Conservation (phyloP, 2,329 filamentous ascomycete genomes). For the Hymenoscyphus infarciens region DNA sequence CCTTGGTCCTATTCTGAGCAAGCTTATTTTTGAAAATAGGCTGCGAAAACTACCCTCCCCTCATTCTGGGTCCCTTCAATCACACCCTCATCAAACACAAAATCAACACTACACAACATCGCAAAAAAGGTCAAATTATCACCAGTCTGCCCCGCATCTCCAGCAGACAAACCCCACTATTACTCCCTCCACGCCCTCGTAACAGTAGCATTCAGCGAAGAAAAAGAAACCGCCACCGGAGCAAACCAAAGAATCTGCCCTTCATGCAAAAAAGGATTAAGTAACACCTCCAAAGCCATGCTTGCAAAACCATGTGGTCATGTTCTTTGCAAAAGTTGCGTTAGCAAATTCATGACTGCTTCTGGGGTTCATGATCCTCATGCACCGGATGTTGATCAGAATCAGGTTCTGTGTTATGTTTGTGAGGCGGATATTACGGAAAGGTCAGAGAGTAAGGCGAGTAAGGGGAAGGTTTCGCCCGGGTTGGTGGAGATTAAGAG, state of each 20-base stretch:
- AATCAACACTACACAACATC: slow-evolving; percentile 51
- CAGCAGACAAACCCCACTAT: slow-evolving; percentile 61
- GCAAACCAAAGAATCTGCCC: slow-evolving; percentile 65
- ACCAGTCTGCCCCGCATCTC: slow-evolving; percentile 75
- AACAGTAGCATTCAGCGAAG: slow-evolving; percentile 71
- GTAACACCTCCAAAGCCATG: slow-evolving; percentile 78
- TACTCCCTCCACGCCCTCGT: slow-evolving; percentile 78
- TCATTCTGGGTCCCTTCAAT: slow-evolving; percentile 93
- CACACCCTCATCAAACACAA: slow-evolving; percentile 64
- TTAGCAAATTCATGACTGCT: slow-evolving; percentile 75
- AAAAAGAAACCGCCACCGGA: slow-evolving; percentile 50
- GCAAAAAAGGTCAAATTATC: slow-evolving; percentile 61
- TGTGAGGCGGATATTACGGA: slow-evolving; percentile 75
- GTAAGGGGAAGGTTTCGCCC: slow-evolving; percentile 55
- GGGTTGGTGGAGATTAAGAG: slow-evolving; percentile 77
- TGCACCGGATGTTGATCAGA: slow-evolving; percentile 45
- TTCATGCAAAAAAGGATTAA: slow-evolving; percentile 77
- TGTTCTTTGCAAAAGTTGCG: slow-evolving; percentile 81
- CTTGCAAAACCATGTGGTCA: slow-evolving; percentile 87
- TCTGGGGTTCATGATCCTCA: slow-evolving; percentile 56
- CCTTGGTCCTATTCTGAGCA: too few relatives aligned
- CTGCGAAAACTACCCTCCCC: slow-evolving; percentile 65
- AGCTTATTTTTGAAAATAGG: too few relatives aligned
- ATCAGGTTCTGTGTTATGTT: slow-evolving; percentile 72
- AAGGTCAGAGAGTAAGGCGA: slow-evolving; percentile 36